These are phyloP conservation scores for Ustilago tritici DNA, from an alignment of 1,284 basidiomycete genomes.

Conservation along the genomic window DNA sequence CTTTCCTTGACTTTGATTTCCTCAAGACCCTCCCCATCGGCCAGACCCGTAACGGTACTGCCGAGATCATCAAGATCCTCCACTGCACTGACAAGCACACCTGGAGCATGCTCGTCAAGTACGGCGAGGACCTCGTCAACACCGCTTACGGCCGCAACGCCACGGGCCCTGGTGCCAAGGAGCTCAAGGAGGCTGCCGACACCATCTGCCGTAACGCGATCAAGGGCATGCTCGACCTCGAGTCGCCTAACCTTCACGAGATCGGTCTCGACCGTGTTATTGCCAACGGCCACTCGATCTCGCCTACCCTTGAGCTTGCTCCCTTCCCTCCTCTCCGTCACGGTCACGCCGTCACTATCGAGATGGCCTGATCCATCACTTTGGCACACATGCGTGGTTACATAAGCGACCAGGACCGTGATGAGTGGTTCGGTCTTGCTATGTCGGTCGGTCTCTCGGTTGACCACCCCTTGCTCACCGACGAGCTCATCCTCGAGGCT, in stretches of 20 bases:
- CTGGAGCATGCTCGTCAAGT: constrained; percentile 71
- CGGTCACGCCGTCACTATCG: constrained; percentile 72
- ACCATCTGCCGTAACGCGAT: constrained; percentile 71
- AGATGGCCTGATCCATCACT: constrained; percentile 72
- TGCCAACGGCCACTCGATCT: constrained; percentile 72
- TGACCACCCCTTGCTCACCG: constrained; percentile 71
- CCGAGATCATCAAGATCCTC: constrained; percentile 72
- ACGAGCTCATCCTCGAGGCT: constrained; percentile 69
- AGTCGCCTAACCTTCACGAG: constrained; percentile 72
- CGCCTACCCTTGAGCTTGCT: constrained; percentile 71
- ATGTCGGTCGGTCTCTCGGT: constrained; percentile 71
- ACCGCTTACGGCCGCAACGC: constrained; percentile 71
- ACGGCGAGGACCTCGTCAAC: constrained; percentile 71
- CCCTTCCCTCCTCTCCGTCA: constrained; percentile 65
- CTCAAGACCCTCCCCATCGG: constrained; percentile 71
- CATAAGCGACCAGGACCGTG: constrained; percentile 70
- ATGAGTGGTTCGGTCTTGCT: constrained; percentile 71
- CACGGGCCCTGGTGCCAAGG: constrained; percentile 66
- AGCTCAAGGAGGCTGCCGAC: constrained; percentile 69
- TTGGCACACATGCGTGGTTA: constrained; percentile 71
- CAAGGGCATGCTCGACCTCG: constrained; percentile 72
- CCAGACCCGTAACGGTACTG: constrained; percentile 72
- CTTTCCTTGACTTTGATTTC: constrained; percentile 72
- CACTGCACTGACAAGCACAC: constrained; percentile 71
- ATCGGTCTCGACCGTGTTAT: constrained; percentile 72